These are phyloP conservation scores for Graphiopsis chlorocephala DNA, from an alignment of 2,329 filamentous ascomycete genomes.

Conservation along the genomic window DNA sequence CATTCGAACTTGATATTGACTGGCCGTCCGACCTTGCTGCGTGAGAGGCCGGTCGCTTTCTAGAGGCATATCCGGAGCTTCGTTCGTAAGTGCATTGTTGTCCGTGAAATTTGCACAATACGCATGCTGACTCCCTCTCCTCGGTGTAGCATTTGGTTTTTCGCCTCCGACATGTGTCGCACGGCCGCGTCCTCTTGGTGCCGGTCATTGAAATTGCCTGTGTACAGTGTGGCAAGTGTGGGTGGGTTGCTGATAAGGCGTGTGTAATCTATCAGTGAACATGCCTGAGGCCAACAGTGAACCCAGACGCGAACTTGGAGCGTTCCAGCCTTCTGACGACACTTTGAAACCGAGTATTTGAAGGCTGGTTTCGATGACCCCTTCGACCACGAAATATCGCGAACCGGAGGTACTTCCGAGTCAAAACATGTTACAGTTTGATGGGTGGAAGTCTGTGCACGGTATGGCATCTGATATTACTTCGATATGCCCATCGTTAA, in stretches of 20 bases:
- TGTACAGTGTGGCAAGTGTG: background rate
- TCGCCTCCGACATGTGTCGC: constrained; percentile 12
- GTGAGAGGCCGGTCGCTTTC: background rate
- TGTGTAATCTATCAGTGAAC: background rate
- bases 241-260: background rate
- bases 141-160: constrained; percentile 17
- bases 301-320: background rate
- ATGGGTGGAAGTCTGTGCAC: background rate
- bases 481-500: background rate
- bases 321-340: background rate
- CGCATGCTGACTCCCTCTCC: constrained; percentile 5
- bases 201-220: background rate
- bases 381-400: background rate
- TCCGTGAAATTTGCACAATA: constrained; percentile 14
- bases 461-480: background rate
- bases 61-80: background rate
- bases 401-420: background rate
- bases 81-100: constrained; percentile 12
- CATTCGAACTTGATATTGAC: background rate
- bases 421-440: background rate
- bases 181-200: constrained; percentile 12
- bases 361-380: constrained; percentile 1
- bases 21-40: background rate
- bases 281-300: background rate
- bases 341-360: constrained; percentile 6